Evolutionary conservation across 345 rosid species (phyloP).

Genomic region (Mercurialis annua): DNA sequence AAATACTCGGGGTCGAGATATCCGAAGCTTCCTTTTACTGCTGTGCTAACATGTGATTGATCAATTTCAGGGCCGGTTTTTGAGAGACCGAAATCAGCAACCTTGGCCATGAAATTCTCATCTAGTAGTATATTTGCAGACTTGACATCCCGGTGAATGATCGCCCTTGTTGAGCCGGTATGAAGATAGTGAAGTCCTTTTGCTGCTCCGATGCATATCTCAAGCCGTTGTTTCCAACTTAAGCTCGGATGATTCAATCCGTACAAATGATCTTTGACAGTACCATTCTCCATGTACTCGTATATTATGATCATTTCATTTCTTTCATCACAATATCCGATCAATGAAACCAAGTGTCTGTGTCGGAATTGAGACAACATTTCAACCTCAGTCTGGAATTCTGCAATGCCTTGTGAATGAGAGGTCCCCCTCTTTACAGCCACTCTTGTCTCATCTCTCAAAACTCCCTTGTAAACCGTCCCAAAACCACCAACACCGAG

Average conservation of each 20-base stretch:
- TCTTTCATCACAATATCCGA: slow-evolving; percentile 59
- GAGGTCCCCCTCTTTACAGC: slow-evolving; percentile 67
- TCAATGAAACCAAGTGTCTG: slow-evolving; percentile 65
- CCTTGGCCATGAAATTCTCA: slow-evolving; percentile 65
- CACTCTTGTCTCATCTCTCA: slow-evolving; percentile 47
- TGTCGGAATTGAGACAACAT: slow-evolving; percentile 72
- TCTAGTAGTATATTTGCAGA: slow-evolving; percentile 66
- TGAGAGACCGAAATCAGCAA: slow-evolving; percentile 71
- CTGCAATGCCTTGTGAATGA: slow-evolving; percentile 55
- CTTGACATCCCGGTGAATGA: slow-evolving; percentile 74
- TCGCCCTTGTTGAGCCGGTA: slow-evolving; percentile 54
- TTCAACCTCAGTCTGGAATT: slow-evolving; percentile 62
- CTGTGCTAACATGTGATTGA: slow-evolving; percentile 71
- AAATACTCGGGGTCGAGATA: slow-evolving; percentile 67
- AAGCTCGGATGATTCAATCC: slow-evolving; percentile 38
- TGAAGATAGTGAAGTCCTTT: slow-evolving; percentile 77
- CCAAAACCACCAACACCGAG: slow-evolving; percentile 75
- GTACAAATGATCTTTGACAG: slow-evolving; percentile 56
- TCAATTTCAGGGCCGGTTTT: slow-evolving; percentile 64
- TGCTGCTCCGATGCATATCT: slow-evolving; percentile 65
- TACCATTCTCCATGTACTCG: slow-evolving; percentile 70
- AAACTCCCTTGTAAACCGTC: slow-evolving; percentile 57
- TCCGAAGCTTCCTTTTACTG: slow-evolving; percentile 73
- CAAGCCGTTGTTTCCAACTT: slow-evolving; percentile 61
- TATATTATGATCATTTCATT: slow-evolving; percentile 68